phyloP scores from a whole-genome alignment of 2,329 filamentous ascomycete species.

The Penicillium sp. region DNA sequence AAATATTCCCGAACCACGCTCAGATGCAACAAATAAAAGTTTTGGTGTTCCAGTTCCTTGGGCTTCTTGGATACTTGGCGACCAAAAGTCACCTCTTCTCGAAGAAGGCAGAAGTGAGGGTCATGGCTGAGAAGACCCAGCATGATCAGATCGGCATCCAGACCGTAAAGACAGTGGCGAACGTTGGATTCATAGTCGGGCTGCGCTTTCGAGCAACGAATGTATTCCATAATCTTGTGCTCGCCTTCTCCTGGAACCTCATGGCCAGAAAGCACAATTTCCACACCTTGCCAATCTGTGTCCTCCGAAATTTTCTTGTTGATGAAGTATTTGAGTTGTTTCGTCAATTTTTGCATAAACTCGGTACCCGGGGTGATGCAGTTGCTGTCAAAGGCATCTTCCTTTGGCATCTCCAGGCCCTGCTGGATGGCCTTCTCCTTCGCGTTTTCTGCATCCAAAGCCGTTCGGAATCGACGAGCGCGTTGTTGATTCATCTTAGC shows the following conservation, averaged over 20 bases:
- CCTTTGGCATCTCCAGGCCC: slow-evolving; percentile 89
- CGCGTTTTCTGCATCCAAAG: slow-evolving; percentile 83
- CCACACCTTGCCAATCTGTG: slow-evolving; percentile 93
- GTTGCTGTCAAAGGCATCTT: slow-evolving; percentile 97
- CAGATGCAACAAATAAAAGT: slow-evolving; percentile 95
- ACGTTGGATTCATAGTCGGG: slow-evolving; percentile 89
- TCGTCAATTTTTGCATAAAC: slow-evolving; percentile 95
- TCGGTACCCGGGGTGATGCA: slow-evolving; percentile 95
- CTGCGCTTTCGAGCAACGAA: slow-evolving; percentile 94
- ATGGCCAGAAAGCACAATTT: slow-evolving; percentile 93
- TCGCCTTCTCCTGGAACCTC: slow-evolving; percentile 98
- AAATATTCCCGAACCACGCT: slow-evolving; percentile 97
- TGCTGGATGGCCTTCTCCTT: slow-evolving; percentile 89
- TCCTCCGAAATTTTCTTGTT: slow-evolving; percentile 98
- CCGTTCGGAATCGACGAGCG: slow-evolving; percentile 89
- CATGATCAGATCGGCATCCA: slow-evolving; percentile 99
- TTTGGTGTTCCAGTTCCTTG: slow-evolving; percentile 96
- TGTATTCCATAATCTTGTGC: slow-evolving; percentile 99
- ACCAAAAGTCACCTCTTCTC: slow-evolving; percentile 97
- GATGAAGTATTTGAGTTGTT: slow-evolving; percentile 96
- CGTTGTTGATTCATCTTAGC: slow-evolving; percentile 99
- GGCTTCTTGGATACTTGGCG: slow-evolving; percentile 82
- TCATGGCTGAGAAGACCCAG: slow-evolving; percentile 94
- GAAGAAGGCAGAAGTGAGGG: slow-evolving; percentile 93
- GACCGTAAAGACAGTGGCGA: slow-evolving; percentile 92